These are phyloP conservation scores for Trichosporon coremiiforme DNA, from an alignment of 1,284 basidiomycete genomes.

Conservation along the genomic window DNA sequence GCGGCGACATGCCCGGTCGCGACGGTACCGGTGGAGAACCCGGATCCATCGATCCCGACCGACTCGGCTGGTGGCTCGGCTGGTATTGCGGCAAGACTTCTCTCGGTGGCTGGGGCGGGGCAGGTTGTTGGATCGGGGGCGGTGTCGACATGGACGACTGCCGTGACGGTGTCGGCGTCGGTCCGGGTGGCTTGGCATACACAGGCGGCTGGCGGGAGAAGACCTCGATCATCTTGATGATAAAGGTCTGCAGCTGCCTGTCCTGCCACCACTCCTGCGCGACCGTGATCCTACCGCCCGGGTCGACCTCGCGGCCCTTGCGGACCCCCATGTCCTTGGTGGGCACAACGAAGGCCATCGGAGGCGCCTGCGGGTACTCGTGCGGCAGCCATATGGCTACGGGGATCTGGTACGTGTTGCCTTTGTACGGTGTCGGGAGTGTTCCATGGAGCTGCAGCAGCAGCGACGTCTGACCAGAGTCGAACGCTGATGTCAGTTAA, in stretches of 20 bases:
- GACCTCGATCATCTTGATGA: conserved; percentile 58
- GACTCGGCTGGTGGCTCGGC: not conserved
- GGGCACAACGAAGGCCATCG: conserved; percentile 93
- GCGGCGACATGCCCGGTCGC: conserved; percentile 17
- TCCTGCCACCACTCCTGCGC: conserved; percentile 76
- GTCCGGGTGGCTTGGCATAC: conserved; percentile 69
- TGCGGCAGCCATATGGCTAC: conserved; percentile 82
- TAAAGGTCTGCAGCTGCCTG: conserved; percentile 55
- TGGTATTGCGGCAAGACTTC: conserved; percentile 14
- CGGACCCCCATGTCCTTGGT: conserved; percentile 88
- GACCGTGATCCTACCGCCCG: conserved; percentile 60
- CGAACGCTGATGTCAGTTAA: conserved; percentile 66
- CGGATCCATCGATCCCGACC: conserved; percentile 8
- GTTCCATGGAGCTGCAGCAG: conserved; percentile 88
- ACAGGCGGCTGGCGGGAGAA: conserved; percentile 88
- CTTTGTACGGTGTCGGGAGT: conserved; percentile 79
- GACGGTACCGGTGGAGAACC: conserved; percentile 1
- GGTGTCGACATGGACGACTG: conserved; percentile 23
- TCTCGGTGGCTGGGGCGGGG: not conserved
- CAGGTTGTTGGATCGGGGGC: conserved; percentile 1
- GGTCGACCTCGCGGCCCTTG: conserved; percentile 73
- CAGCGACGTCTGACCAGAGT: conserved; percentile 89
- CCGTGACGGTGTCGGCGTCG: conserved; percentile 28
- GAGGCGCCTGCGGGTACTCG: conserved; percentile 77
- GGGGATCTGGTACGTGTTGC: conserved; percentile 87